Conservation (phyloP, 768 basidiomycete species). For the Hortiboletus campestris region DNA sequence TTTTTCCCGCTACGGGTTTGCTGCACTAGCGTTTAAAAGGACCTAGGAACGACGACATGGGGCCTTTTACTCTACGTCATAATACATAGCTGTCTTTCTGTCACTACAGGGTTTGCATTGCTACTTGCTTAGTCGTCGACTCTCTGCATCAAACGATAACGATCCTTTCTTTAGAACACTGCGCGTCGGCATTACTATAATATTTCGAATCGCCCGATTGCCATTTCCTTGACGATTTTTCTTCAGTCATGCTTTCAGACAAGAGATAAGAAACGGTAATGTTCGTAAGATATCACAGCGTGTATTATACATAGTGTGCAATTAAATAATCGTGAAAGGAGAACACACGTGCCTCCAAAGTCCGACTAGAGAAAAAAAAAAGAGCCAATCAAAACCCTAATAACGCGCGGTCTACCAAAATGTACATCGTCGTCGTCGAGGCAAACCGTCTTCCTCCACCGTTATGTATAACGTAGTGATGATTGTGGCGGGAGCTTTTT, state of each 20-base stretch:
- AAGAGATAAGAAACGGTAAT: no score
- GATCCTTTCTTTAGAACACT: constrained; percentile 11
- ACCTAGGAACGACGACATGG: constrained; percentile 30
- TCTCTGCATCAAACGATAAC: constrained; percentile 24
- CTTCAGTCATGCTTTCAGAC: no score
- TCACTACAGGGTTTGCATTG: constrained; percentile 31
- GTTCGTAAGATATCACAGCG: no score
- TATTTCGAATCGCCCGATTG: background rate
- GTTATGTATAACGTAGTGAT: no score
- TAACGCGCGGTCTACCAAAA: background rate
- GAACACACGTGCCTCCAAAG: no score
- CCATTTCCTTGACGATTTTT: background rate
- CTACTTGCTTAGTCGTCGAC: constrained; percentile 26
- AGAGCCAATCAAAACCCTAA: no score
- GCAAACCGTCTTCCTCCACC: constrained; percentile 43
- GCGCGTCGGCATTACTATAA: background rate
- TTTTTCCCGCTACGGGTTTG: constrained; percentile 12
- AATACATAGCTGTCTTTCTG: constrained; percentile 26
- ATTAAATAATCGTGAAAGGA: no score
- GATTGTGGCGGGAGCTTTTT: no score
- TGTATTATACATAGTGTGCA: no score
- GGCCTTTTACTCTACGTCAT: constrained; percentile 25
- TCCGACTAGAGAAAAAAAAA: no score
- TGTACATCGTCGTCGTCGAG: constrained; percentile 6
- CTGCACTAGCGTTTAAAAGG: constrained; percentile 17